Evolutionary conservation across 208 protist species (phyloP).

Genomic region (Crithidia bombi): DNA sequence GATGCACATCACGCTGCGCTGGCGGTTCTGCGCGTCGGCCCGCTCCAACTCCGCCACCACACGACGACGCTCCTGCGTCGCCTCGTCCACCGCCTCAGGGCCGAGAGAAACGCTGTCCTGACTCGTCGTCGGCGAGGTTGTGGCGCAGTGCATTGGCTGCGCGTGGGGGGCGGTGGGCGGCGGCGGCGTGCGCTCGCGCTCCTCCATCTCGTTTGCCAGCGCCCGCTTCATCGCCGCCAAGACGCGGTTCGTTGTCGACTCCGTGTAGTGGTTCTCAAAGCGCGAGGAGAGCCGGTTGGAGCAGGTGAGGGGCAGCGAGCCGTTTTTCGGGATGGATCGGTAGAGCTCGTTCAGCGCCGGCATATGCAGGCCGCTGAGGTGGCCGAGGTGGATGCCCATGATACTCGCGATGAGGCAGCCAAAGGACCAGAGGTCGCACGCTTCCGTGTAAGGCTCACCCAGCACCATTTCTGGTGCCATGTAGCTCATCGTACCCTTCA

Average conservation of each 20-base stretch:
- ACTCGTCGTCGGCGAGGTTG: neutral
- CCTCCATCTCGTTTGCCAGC: constrained; percentile 23
- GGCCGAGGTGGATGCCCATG: constrained; percentile 75
- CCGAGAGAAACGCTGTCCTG: constrained; percentile 5
- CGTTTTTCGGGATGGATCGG: constrained; percentile 39
- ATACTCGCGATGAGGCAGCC: constrained; percentile 79
- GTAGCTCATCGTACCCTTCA: constrained; percentile 84
- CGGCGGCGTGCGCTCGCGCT: constrained; percentile 28
- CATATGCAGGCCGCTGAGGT: constrained; percentile 72
- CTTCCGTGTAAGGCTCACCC: constrained; percentile 77
- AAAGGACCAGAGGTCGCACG: constrained; percentile 86
- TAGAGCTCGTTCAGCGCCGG: constrained; percentile 75
- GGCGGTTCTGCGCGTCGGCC: constrained; percentile 5
- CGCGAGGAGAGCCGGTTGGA: constrained; percentile 44
- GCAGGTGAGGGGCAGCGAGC: constrained; percentile 59
- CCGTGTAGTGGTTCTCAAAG: constrained; percentile 55
- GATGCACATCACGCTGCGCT: constrained; percentile 52
- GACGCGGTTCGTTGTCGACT: constrained; percentile 38
- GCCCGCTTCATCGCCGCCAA: constrained; percentile 56
- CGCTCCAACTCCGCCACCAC: constrained; percentile 10
- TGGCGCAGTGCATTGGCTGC: neutral
- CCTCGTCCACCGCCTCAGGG: constrained; percentile 7
- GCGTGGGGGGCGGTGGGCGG: constrained; percentile 4
- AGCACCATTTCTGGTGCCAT: constrained; percentile 89
- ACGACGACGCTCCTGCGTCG: constrained; percentile 14